Evolutionary conservation across 1,284 basidiomycete species (phyloP).

Genomic region (Trichosporon faecale): DNA sequence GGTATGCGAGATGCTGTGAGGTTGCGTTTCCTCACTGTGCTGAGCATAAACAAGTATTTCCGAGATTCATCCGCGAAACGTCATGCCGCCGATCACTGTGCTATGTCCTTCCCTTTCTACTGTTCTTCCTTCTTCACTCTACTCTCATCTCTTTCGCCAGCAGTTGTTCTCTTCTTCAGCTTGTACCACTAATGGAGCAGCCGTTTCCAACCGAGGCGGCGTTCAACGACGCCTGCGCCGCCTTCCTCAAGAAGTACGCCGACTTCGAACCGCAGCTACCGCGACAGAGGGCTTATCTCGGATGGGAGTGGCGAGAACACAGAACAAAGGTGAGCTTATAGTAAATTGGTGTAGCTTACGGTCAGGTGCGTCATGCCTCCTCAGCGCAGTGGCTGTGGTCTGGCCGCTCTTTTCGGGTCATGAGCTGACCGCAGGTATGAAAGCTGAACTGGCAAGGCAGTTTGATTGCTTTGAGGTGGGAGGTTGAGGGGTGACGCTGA

Average conservation of each 20-base stretch:
- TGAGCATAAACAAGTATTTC: constrained; percentile 5
- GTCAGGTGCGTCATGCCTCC: background rate
- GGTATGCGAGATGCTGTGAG: no score
- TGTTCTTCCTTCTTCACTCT: background rate
- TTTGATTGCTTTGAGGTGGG: no score
- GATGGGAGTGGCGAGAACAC: constrained; percentile 33
- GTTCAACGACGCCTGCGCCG: constrained; percentile 15
- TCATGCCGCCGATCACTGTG: background rate
- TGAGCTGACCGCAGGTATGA: no score
- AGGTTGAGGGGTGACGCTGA: no score
- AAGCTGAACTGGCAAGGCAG: no score
- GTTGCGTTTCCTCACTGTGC: no score
- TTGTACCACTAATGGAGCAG: background rate
- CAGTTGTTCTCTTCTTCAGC: constrained; percentile 9
- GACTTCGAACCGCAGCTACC: background rate
- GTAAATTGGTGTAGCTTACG: background rate
- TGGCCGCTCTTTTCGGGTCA: no score
- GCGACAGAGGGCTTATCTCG: constrained; percentile 29
- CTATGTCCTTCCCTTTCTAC: background rate
- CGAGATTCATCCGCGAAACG: background rate
- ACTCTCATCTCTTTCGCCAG: background rate
- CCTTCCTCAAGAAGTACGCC: constrained; percentile 19
- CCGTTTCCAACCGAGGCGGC: constrained; percentile 17
- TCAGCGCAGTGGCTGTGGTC: no score
- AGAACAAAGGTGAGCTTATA: constrained; percentile 22